Conservation (phyloP, 2,329 filamentous ascomycete species). For the Fusarium mexicanum region DNA sequence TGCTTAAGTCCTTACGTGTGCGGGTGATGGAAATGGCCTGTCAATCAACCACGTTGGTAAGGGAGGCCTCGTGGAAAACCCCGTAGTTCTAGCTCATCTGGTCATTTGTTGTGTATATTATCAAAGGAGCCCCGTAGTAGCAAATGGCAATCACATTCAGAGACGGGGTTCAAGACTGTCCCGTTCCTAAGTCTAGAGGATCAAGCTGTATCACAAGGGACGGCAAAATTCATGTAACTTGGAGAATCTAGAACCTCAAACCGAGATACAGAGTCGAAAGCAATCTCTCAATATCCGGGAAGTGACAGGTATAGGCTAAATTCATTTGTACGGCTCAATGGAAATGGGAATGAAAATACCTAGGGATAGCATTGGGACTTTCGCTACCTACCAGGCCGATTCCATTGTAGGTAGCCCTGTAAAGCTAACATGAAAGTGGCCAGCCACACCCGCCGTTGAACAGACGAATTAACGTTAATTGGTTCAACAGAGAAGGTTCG, state of each 20-base stretch:
- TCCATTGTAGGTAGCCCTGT: not conserved
- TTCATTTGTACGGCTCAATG: not conserved
- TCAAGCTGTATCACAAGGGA: not conserved
- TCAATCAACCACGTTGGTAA: not conserved
- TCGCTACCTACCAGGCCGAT: not conserved
- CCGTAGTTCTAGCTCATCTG: not conserved
- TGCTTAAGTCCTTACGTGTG: not conserved
- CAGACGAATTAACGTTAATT: not conserved
- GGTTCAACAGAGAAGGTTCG: not conserved
- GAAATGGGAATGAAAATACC: not conserved
- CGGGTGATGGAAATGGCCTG: not conserved
- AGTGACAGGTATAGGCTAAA: conserved; percentile 9
- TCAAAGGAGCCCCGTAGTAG: not conserved
- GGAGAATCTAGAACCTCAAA: not conserved
- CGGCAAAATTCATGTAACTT: not conserved
- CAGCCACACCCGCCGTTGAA: conserved; percentile 13
- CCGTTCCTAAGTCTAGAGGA: not conserved
- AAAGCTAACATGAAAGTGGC: conserved; percentile 1
- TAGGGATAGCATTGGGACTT: not conserved
- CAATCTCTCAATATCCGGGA: not conserved
- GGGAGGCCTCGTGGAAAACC: not conserved
- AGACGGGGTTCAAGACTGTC: not conserved
- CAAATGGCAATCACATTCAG: not conserved
- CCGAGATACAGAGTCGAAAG: not conserved
- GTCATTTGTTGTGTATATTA: not conserved